phyloP scores from a whole-genome alignment of 345 rosid species.

The Rhizophora apiculata region DNA sequence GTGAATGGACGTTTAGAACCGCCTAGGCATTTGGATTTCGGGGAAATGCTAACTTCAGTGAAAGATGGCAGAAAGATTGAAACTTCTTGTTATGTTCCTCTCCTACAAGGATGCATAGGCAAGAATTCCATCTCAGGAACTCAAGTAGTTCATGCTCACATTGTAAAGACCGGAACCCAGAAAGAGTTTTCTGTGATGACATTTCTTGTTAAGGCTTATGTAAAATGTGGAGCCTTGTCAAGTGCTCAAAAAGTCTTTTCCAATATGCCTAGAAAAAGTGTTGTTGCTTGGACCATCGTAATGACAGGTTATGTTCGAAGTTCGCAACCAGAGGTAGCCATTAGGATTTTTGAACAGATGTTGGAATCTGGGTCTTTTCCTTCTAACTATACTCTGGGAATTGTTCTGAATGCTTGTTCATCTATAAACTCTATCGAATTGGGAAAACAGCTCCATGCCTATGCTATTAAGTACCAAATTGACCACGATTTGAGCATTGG shows the following conservation, averaged over 20 bases:
- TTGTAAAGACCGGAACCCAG: constrained; percentile 42
- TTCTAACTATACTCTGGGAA: constrained; percentile 43
- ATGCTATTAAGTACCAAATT: constrained; percentile 39
- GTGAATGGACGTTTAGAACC: constrained; percentile 28
- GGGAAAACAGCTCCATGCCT: constrained; percentile 56
- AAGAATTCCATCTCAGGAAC: constrained; percentile 32
- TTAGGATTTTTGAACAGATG: constrained; percentile 38
- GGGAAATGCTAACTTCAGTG: constrained; percentile 34
- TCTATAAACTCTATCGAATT: constrained; percentile 29
- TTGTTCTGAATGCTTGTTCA: constrained; percentile 47
- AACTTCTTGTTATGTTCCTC: constrained; percentile 39
- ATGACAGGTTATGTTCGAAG: constrained; percentile 49
- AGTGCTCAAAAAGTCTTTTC: constrained; percentile 39
- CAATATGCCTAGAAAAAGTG: constrained; percentile 31
- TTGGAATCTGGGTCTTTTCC: constrained; percentile 45
- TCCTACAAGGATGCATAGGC: constrained; percentile 45
- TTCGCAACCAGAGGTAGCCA: constrained; percentile 40
- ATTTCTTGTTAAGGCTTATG: constrained; percentile 49
- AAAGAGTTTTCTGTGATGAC: constrained; percentile 34
- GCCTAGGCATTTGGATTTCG: constrained; percentile 22
- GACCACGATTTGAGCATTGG: constrained; percentile 47
- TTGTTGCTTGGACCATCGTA: constrained; percentile 45
- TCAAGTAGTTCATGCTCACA: constrained; percentile 43
- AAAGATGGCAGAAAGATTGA: constrained; percentile 25
- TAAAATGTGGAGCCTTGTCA: constrained; percentile 40